phyloP scores from a whole-genome alignment of 140 eudicot genomes.

The Senecio squalidus region DNA sequence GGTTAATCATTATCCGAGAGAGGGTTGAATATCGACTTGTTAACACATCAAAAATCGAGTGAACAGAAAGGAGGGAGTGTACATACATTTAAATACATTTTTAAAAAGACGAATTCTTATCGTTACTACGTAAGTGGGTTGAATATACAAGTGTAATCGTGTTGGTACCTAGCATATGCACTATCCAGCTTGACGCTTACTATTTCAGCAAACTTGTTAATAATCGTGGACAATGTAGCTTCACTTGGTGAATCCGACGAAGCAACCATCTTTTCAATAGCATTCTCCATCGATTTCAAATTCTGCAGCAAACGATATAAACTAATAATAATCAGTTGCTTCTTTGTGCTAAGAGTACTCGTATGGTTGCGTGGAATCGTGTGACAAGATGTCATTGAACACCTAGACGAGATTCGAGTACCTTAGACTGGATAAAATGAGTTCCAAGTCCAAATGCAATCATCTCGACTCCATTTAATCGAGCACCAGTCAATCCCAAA shows the following conservation, averaged over 20 bases:
- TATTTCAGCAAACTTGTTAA: constrained; percentile 22
- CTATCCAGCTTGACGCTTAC: constrained; percentile 18
- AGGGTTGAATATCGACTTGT: too few species aligned
- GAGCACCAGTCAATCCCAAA: constrained; percentile 41
- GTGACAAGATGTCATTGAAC: background rate
- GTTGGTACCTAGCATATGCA: constrained; percentile 23
- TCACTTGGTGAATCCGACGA: constrained; percentile 14
- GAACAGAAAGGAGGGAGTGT: too few species aligned
- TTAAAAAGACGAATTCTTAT: too few species aligned
- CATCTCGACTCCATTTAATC: constrained; percentile 44
- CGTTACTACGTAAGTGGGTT: too few species aligned
- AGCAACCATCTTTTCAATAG: constrained; percentile 17
- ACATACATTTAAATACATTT: too few species aligned
- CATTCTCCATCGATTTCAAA: constrained; percentile 26
- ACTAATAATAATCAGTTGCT: too few species aligned
- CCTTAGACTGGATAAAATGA: constrained; percentile 49
- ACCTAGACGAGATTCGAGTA: background rate
- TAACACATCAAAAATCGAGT: too few species aligned
- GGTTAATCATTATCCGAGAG: too few species aligned
- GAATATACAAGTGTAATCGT: too few species aligned
- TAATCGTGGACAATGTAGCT: constrained; percentile 12
- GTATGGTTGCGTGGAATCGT: background rate
- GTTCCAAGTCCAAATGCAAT: constrained; percentile 55
- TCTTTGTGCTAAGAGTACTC: too few species aligned
- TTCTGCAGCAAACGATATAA: constrained; percentile 11